phyloP scores from a whole-genome alignment of 257 asterid species.

The Parsonsia alboflavescens region DNA sequence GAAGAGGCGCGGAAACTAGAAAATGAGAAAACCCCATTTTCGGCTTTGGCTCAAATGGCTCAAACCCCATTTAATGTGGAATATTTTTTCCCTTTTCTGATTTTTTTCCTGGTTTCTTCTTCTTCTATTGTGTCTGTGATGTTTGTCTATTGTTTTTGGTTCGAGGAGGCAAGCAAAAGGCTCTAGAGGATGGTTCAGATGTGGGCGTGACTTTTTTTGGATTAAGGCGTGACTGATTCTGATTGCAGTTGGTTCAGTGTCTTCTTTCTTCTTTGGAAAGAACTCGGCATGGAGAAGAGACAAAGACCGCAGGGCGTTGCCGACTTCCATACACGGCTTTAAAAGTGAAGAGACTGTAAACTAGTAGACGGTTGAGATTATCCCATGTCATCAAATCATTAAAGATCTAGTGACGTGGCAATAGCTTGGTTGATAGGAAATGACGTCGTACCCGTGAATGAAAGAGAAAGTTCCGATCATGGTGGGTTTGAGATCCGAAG shows the following conservation, averaged over 20 bases:
- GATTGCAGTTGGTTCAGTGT: not conserved
- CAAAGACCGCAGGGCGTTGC: conserved; percentile 7
- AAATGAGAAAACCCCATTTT: conserved; percentile 40
- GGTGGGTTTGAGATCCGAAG: too few species aligned
- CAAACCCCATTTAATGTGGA: not conserved
- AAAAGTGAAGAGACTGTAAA: not conserved
- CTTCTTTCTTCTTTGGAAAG: not conserved
- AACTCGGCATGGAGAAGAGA: conserved; percentile 19
- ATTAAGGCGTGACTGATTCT: conserved; percentile 7
- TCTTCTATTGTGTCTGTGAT: conserved; percentile 17
- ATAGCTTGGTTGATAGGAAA: not conserved
- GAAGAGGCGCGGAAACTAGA: conserved; percentile 26
- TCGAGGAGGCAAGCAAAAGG: not conserved
- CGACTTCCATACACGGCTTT: not conserved
- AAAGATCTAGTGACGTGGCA: not conserved
- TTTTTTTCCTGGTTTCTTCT: not conserved
- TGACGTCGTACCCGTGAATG: conserved; percentile 8
- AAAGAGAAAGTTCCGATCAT: conserved; percentile 8
- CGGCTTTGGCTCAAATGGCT: conserved; percentile 16
- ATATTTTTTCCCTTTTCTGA: not conserved
- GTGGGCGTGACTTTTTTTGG: too few species aligned
- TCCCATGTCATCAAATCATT: conserved; percentile 5
- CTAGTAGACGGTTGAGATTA: conserved; percentile 1
- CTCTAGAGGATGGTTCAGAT: conserved; percentile 4
- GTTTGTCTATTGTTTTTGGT: conserved; percentile 14